Evolutionary conservation across 768 basidiomycete species (phyloP).

Genomic region (Podaxis rugospora): DNA sequence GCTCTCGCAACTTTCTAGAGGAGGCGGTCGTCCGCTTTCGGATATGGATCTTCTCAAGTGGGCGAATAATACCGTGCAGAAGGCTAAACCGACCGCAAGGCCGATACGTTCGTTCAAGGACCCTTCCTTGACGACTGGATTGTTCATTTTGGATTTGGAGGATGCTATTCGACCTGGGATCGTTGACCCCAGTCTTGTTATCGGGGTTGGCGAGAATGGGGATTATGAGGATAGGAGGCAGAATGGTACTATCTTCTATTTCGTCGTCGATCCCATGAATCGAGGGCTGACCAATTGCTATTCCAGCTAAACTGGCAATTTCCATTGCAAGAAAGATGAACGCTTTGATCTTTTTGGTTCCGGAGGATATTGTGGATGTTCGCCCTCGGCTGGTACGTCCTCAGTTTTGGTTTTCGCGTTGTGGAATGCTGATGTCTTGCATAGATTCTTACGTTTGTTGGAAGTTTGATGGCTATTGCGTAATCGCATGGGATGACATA

Average conservation of each 20-base stretch:
- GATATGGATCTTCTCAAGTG: conserved; percentile 95
- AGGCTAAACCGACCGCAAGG: conserved; percentile 50
- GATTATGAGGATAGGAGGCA: conserved; percentile 85
- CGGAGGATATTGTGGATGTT: conserved; percentile 95
- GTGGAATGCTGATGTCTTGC: neutral
- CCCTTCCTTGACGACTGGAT: conserved; percentile 77
- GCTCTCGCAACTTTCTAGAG: conserved; percentile 66
- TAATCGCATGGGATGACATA: conserved; percentile 19
- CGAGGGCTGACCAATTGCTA: neutral
- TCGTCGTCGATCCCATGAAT: conserved; percentile 3
- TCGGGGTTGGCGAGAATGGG: conserved; percentile 53
- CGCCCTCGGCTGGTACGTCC: conserved; percentile 78
- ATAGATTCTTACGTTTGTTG: conserved; percentile 93
- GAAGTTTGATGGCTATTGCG: conserved; percentile 80
- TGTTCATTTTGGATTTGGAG: conserved; percentile 92
- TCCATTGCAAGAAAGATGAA: conserved; percentile 99
- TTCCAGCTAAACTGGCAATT: conserved; percentile 88
- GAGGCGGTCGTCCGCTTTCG: conserved; percentile 77
- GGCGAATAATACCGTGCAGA: conserved; percentile 89
- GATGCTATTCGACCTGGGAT: conserved; percentile 92
- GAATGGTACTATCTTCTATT: conserved; percentile 65
- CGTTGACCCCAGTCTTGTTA: conserved; percentile 83
- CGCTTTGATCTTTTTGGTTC: conserved; percentile 92
- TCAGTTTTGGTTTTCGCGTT: neutral
- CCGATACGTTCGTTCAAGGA: conserved; percentile 94